Percentiles rank a stretch among this genome's conserved stretches.
Conservation (phyloP, 805 yeast genomes). For the Candida maesae region DNA sequence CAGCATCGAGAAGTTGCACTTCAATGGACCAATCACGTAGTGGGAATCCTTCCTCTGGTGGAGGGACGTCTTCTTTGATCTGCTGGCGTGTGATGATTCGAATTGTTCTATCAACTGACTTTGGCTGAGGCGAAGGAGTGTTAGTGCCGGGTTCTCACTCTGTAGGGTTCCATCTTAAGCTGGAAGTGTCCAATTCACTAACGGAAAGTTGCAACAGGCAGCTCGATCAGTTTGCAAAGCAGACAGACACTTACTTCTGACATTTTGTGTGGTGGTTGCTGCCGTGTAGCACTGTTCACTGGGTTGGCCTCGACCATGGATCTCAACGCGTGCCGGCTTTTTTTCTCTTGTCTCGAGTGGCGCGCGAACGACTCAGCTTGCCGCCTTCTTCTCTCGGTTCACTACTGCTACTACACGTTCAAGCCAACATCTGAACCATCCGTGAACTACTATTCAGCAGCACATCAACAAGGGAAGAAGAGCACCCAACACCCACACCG, state of each 20-base stretch:
- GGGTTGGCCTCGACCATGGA: neutral
- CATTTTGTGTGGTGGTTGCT: neutral
- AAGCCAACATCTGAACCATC: no score
- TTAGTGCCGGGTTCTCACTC: neutral
- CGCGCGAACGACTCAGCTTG: neutral
- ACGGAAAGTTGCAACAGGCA: neutral
- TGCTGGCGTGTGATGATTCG: conserved; percentile 86
- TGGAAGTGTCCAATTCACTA: neutral
- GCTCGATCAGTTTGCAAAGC: neutral
- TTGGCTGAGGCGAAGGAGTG: conserved; percentile 6
- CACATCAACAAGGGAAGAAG: neutral
- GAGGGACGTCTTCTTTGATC: conserved; percentile 73
- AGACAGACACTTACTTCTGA: conserved; percentile 1
- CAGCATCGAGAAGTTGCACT: conserved; percentile 67
- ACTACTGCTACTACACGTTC: no score
- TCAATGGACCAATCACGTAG: conserved; percentile 91
- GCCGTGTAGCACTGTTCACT: neutral
- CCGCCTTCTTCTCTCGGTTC: no score
- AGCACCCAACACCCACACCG: neutral
- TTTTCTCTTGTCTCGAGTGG: neutral
- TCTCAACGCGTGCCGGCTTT: neutral
- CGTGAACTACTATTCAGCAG: neutral
- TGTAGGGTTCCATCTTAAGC: no score
- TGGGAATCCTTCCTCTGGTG: conserved; percentile 88
- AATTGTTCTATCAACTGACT: conserved; percentile 71